Evolutionary conservation across 208 protist species (phyloP).

Genomic region (Vickermania ingenoplastis): DNA sequence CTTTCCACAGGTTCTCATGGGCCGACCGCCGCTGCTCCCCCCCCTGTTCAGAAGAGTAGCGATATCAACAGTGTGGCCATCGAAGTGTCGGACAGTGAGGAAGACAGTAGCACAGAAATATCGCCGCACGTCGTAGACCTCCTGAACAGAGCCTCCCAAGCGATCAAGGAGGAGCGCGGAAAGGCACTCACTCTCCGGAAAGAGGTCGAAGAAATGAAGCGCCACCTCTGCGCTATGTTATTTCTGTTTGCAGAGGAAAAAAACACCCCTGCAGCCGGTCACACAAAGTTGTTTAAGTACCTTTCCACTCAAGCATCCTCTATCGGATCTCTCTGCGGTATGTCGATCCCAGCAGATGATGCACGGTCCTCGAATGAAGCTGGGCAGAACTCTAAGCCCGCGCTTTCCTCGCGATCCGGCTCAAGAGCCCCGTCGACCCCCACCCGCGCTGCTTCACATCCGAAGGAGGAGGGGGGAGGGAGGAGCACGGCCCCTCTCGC

Average conservation of each 20-base stretch:
- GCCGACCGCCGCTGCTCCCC: no score
- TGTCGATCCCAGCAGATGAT: no score
- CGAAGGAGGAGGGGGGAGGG: not conserved
- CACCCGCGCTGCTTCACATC: not conserved
- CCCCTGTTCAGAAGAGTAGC: no score
- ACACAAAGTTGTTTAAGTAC: not conserved
- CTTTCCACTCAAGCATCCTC: not conserved
- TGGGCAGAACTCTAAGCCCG: not conserved
- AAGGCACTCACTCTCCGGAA: slow-evolving; percentile 7
- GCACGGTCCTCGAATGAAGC: not conserved
- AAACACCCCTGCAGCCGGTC: not conserved
- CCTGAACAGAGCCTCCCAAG: slow-evolving; percentile 20
- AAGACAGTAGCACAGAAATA: not conserved
- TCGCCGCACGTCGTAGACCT: slow-evolving; percentile 9
- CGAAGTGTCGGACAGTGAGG: not conserved
- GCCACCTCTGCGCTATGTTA: not conserved
- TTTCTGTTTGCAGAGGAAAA: not conserved
- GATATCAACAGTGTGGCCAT: no score
- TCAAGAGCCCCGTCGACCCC: not conserved
- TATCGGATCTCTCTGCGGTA: not conserved
- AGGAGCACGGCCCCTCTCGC: not conserved
- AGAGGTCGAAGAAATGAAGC: not conserved
- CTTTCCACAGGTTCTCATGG: no score
- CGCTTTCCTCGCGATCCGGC: not conserved
- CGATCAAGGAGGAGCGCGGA: slow-evolving; percentile 24